phyloP scores from a whole-genome alignment of 306 rosid genomes.

The Chamaecrista fasciculata region DNA sequence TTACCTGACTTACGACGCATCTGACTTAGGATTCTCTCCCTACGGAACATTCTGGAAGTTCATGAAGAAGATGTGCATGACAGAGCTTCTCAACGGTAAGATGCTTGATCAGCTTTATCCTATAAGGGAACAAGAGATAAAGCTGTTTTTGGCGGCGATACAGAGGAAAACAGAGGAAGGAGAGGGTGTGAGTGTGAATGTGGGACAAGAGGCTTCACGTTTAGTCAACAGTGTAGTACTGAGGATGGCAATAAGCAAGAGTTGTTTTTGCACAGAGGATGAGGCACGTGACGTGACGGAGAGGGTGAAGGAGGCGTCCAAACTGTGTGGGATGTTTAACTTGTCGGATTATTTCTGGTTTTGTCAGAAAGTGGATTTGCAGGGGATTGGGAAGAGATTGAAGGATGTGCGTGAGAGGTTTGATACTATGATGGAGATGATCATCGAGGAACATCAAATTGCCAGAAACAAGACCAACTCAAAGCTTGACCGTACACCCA shows the following conservation, averaged over 20 bases:
- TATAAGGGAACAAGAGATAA: constrained; percentile 42
- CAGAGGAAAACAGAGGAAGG: constrained; percentile 12
- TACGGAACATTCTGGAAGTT: constrained; percentile 65
- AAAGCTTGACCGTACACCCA: background rate
- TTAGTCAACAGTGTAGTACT: constrained; percentile 36
- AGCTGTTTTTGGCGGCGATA: background rate
- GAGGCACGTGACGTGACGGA: constrained; percentile 42
- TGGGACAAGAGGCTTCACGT: constrained; percentile 37
- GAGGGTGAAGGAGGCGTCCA: constrained; percentile 36
- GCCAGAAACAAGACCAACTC: constrained; percentile 12
- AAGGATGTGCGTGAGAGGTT: constrained; percentile 41
- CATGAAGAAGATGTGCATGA: constrained; percentile 58
- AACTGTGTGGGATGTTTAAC: constrained; percentile 32
- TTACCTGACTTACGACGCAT: constrained; percentile 44
- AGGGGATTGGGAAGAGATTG: constrained; percentile 46
- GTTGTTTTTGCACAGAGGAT: constrained; percentile 31
- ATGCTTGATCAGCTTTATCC: constrained; percentile 46
- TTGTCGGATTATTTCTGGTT: constrained; percentile 48
- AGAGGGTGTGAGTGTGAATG: constrained; percentile 24
- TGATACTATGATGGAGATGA: constrained; percentile 45
- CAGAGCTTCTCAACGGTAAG: constrained; percentile 54
- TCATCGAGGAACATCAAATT: constrained; percentile 53
- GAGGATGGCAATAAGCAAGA: constrained; percentile 48
- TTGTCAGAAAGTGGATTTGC: constrained; percentile 46
- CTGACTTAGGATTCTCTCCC: constrained; percentile 51